Evolutionary conservation across 2,329 filamentous ascomycete genomes (phyloP), one percentile per base, ranked within the genome.

Genomic region (Aureobasidium sp.): DNA sequence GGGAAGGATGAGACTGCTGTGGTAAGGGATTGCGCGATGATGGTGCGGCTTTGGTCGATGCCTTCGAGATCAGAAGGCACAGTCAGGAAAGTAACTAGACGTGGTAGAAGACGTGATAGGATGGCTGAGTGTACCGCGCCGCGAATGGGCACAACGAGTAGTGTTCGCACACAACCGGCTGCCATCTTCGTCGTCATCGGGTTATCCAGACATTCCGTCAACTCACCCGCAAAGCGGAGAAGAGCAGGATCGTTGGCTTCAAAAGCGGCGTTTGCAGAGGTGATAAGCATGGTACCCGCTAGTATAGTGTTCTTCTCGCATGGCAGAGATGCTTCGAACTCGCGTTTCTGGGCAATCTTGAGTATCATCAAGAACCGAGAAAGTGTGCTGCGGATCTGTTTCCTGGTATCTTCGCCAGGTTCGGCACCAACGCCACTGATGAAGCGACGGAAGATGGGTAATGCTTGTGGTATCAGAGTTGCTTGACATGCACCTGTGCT

Each of bases 241-340:
- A 65, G 15, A 6, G 55, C 37, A 9, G 87, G 84, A 68, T 97
- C 92, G 46, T 83, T 84, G 0, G 89, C 83, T 0, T 86, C 84
- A 61, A 97, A 82, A 47, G 87, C 82, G 1, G 65, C 34, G 66
- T 89, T 89, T 64, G 85, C 82, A 7, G 90, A 89, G 9, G 91
- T 96, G 64, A 99, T 86, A 9, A 99, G 82, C 64, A 99, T 89
- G 0, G 94, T 96, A 51, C 88, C 87, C 0, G 92, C 90, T 52
- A 99, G 81, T 5, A 99, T 83, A 5, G 88, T 89, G 71, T 97
- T 99, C 79, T 95, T 97, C 70, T 97, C 93, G 72, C 92, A 96
- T 1, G 88, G 80, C 27, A 99, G 80, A 3, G 92, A 91, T 5
- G 88, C 86, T 24, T 92, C 86, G 4, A 81, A 83, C 69, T 92